A percentile compares a stretch with the other conserved stretches of the same genome.
Evolutionary conservation across 225 moss, liverwort and hornwort genomes (phyloP).

Genomic region (Marchantia paleacea): DNA sequence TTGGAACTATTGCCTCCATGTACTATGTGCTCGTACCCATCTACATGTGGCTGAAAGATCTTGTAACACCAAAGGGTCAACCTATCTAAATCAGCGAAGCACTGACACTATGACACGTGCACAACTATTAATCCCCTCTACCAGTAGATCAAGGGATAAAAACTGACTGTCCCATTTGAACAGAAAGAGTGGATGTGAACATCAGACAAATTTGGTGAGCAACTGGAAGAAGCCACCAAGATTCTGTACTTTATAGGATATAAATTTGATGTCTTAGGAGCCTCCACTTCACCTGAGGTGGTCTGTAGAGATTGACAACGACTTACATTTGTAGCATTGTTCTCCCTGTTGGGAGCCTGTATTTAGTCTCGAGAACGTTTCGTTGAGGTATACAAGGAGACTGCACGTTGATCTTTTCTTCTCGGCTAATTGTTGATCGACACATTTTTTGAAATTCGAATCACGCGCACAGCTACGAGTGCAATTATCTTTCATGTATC

Average conservation of each 20-base stretch:
- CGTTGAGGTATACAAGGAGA: too few relatives aligned
- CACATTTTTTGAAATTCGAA: too few relatives aligned
- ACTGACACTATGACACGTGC: background rate
- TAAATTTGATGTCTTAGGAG: background rate
- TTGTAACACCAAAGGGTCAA: slow-evolving; percentile 72
- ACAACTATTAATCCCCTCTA: background rate
- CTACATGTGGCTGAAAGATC: slow-evolving; percentile 94
- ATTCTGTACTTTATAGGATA: slow-evolving; percentile 7
- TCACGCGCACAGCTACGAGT: too few relatives aligned
- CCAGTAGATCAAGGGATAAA: background rate
- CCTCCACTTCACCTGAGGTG: background rate
- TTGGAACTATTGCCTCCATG: slow-evolving; percentile 67
- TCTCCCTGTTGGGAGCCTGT: background rate
- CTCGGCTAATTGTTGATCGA: too few relatives aligned
- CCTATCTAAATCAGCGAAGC: slow-evolving; percentile 51
- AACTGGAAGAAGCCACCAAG: background rate
- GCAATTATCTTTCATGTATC: too few relatives aligned
- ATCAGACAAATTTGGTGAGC: slow-evolving; percentile 7
- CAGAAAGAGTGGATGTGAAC: background rate
- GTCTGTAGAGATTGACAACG: background rate
- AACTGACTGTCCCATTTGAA: slow-evolving; percentile 1
- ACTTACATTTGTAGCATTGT: slow-evolving; percentile 5
- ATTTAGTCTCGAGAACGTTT: background rate
- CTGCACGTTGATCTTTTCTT: too few relatives aligned
- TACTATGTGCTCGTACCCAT: slow-evolving; percentile 84